Evolutionary conservation across 2,329 filamentous ascomycete species (phyloP).

Genomic region (Emergomyces pasteurianus): DNA sequence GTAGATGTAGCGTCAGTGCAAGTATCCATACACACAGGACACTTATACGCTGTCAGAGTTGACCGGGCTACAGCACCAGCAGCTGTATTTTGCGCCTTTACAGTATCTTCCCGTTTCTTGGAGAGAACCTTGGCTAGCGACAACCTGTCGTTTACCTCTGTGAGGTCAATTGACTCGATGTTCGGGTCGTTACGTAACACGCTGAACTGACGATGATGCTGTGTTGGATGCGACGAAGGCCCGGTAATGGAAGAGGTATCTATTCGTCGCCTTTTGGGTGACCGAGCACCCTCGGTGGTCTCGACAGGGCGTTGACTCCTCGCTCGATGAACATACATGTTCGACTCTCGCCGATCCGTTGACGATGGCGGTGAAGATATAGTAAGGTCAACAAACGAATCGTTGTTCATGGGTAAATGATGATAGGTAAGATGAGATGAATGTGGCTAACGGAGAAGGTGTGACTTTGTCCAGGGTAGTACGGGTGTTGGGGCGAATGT

Average conservation of each 20-base stretch:
- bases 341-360: background rate
- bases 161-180: slow-evolving; percentile 41
- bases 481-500: background rate
- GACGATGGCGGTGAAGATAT: background rate
- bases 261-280: background rate
- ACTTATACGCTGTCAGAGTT: slow-evolving; percentile 39
- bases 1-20: slow-evolving; percentile 49
- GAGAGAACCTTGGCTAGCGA: slow-evolving; percentile 35
- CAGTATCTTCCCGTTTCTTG: slow-evolving; percentile 42
- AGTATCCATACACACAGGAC: slow-evolving; percentile 53
- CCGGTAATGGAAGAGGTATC: background rate
- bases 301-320: background rate
- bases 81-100: slow-evolving; percentile 30
- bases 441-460: background rate
- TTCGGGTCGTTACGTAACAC: slow-evolving; percentile 4
- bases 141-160: slow-evolving; percentile 30
- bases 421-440: background rate
- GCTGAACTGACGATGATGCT: background rate
- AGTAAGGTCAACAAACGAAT: slow-evolving; percentile 10
- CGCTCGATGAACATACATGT: background rate
- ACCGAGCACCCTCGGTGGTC: background rate
- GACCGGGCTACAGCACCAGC: slow-evolving; percentile 21
- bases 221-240: background rate
- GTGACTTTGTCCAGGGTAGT: background rate
- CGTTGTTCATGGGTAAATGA: slow-evolving; percentile 4